Conservation (phyloP, 2,329 filamentous ascomycete species). For the Pyrenophora graminea region DNA sequence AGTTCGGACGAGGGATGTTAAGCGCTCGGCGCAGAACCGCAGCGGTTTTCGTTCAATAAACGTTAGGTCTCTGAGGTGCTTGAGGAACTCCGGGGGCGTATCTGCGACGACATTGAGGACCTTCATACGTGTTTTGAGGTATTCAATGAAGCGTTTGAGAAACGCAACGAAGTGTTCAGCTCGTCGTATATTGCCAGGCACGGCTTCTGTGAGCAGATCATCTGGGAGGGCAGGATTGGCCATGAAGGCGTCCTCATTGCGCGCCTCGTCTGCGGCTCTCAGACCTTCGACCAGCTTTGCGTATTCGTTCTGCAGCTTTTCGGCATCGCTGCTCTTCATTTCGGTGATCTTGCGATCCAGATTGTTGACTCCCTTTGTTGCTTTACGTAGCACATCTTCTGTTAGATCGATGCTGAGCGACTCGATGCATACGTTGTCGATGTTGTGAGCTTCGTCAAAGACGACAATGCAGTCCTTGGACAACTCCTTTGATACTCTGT, state of each 20-base stretch:
- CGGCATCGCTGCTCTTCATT: constrained; percentile 93
- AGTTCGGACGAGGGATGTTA: constrained; percentile 92
- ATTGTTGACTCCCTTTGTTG: constrained; percentile 86
- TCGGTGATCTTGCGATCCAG: constrained; percentile 88
- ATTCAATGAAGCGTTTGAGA: constrained; percentile 95
- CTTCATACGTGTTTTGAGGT: constrained; percentile 97
- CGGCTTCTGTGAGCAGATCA: constrained; percentile 91
- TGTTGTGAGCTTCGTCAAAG: constrained; percentile 98
- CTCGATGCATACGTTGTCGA: constrained; percentile 99
- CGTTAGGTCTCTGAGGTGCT: constrained; percentile 90
- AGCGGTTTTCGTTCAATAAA: constrained; percentile 97
- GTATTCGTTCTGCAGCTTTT: constrained; percentile 94
- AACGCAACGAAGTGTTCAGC: constrained; percentile 97
- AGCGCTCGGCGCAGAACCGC: constrained; percentile 88
- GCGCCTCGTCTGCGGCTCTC: constrained; percentile 82
- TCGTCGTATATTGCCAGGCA: constrained; percentile 92
- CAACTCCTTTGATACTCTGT: constrained; percentile 89
- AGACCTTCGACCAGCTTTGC: constrained; percentile 92
- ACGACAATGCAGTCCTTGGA: constrained; percentile 99
- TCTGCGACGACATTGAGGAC: constrained; percentile 96
- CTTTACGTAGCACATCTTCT: constrained; percentile 89
- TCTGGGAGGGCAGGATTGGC: constrained; percentile 91
- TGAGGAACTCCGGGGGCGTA: constrained; percentile 89
- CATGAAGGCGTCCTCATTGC: constrained; percentile 96
- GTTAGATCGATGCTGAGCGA: constrained; percentile 95